Evolutionary conservation across 208 protist species (phyloP).

Genomic region (Lotmaria passim): DNA sequence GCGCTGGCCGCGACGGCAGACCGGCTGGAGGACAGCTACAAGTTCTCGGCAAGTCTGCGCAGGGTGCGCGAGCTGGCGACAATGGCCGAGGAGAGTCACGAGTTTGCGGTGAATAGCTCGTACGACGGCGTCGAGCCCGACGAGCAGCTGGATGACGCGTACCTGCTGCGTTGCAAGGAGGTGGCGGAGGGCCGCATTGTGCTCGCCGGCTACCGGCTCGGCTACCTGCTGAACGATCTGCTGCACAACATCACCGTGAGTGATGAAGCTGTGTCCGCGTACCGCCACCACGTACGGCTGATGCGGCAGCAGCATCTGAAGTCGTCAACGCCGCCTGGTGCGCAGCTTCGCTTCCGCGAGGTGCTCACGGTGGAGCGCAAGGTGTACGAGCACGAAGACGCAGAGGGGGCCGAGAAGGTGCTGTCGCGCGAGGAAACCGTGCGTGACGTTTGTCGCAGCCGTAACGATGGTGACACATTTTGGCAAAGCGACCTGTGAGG

Average conservation of each 20-base stretch:
- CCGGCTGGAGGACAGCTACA: slow-evolving; percentile 66
- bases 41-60: slow-evolving; percentile 33
- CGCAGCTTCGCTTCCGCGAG: slow-evolving; percentile 20
- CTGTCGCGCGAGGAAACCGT: slow-evolving; percentile 18
- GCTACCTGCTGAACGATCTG: slow-evolving; percentile 59
- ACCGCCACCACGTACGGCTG: slow-evolving; percentile 3
- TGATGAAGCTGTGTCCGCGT: slow-evolving; percentile 4
- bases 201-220: slow-evolving; percentile 77
- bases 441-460: slow-evolving; percentile 3
- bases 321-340: background rate
- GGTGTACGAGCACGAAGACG: slow-evolving; percentile 12
- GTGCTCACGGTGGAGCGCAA: slow-evolving; percentile 14
- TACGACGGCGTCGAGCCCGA: slow-evolving; percentile 56
- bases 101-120: slow-evolving; percentile 61
- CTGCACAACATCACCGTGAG: slow-evolving; percentile 39
- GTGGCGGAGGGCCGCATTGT: slow-evolving; percentile 61
- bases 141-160: slow-evolving; percentile 37
- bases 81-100: slow-evolving; percentile 71
- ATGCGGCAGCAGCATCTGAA: background rate
- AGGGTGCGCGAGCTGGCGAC: slow-evolving; percentile 20
- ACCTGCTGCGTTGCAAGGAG: slow-evolving; percentile 54
- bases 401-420: background rate
- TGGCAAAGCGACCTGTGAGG: slow-evolving; percentile 11
- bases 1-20: slow-evolving; percentile 50
- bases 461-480: slow-evolving; percentile 4